Conservation (phyloP, 495 filamentous ascomycete species). For the Annulohypoxylon stygium region DNA sequence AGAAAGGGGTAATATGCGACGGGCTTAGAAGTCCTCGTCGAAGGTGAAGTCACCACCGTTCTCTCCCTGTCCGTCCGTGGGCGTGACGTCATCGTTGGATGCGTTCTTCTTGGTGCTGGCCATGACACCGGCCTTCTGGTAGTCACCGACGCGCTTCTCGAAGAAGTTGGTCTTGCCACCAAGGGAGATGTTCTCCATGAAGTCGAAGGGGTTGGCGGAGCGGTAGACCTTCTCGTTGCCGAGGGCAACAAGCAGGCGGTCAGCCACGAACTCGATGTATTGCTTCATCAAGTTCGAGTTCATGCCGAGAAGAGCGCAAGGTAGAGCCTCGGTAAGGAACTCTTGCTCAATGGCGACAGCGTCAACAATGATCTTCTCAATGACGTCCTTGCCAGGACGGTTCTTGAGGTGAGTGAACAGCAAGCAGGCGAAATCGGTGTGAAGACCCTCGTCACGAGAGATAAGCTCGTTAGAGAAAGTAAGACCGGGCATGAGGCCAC, state of each 20-base stretch:
- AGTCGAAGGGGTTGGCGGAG: slow-evolving; percentile 96
- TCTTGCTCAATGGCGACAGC: slow-evolving; percentile 96
- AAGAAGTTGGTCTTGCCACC: slow-evolving; percentile 99
- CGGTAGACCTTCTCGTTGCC: slow-evolving; percentile 96
- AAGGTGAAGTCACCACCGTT: slow-evolving; percentile 87
- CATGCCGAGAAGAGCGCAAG: slow-evolving; percentile 94
- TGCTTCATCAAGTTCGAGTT: slow-evolving; percentile 98
- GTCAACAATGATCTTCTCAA: slow-evolving; percentile 91
- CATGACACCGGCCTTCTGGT: slow-evolving; percentile 99
- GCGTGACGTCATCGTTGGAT: slow-evolving; percentile 61
- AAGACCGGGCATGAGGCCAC: slow-evolving; percentile 96
- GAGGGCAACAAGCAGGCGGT: slow-evolving; percentile 90
- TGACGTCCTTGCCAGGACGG: slow-evolving; percentile 82
- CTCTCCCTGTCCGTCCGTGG: slow-evolving; percentile 69
- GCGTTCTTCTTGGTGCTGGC: slow-evolving; percentile 85
- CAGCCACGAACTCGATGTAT: slow-evolving; percentile 99
- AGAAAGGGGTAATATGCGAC: slow-evolving; percentile 1
- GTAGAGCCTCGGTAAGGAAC: slow-evolving; percentile 96
- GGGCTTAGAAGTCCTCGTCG: slow-evolving; percentile 93
- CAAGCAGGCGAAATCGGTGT: slow-evolving; percentile 98
- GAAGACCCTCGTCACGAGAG: slow-evolving; percentile 98
- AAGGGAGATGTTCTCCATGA: slow-evolving; percentile 99
- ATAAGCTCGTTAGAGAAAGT: slow-evolving; percentile 99
- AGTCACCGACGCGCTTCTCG: slow-evolving; percentile 99
- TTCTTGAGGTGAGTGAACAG: slow-evolving; percentile 95